phyloP scores from a whole-genome alignment of 257 asterid genomes.

The Fraxinus excelsior region DNA sequence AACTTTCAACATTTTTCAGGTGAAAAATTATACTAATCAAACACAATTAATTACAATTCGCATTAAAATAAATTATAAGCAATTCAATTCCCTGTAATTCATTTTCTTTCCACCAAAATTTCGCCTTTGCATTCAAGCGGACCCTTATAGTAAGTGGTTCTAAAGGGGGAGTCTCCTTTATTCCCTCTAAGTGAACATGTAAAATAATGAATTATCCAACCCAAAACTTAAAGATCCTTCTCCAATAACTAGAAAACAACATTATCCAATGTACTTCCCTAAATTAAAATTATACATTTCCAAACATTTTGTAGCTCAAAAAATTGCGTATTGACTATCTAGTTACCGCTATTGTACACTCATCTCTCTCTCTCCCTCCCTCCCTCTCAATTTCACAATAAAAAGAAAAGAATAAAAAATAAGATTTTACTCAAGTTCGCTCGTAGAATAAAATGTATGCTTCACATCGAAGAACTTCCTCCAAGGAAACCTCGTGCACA shows the following conservation, averaged over 20 bases:
- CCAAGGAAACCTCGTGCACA: slow-evolving; percentile 62
- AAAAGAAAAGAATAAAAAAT: slow-evolving; percentile 24
- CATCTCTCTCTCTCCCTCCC: slow-evolving; percentile 26
- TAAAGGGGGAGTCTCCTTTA: too few species aligned
- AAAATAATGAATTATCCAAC: not conserved
- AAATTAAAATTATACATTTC: slow-evolving; percentile 17
- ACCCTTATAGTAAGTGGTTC: too few species aligned
- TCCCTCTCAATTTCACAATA: slow-evolving; percentile 32
- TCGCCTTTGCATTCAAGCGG: too few species aligned
- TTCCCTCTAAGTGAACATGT: too few species aligned
- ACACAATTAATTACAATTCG: too few species aligned
- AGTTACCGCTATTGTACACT: slow-evolving; percentile 25
- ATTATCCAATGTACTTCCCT: not conserved
- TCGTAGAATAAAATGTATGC: slow-evolving; percentile 90
- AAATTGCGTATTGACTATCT: slow-evolving; percentile 36
- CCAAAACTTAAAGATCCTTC: not conserved
- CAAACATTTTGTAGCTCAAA: slow-evolving; percentile 33
- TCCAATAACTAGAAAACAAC: not conserved
- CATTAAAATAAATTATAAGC: too few species aligned
- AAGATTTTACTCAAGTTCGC: slow-evolving; percentile 41
- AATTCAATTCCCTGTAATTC: too few species aligned
- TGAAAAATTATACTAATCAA: too few species aligned
- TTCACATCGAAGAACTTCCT: slow-evolving; percentile 65
- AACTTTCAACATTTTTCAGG: too few species aligned
- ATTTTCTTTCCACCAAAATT: too few species aligned